Base-by-base conservation (phyloP, 345 rosid species). In the Erodium maritimum region DNA sequence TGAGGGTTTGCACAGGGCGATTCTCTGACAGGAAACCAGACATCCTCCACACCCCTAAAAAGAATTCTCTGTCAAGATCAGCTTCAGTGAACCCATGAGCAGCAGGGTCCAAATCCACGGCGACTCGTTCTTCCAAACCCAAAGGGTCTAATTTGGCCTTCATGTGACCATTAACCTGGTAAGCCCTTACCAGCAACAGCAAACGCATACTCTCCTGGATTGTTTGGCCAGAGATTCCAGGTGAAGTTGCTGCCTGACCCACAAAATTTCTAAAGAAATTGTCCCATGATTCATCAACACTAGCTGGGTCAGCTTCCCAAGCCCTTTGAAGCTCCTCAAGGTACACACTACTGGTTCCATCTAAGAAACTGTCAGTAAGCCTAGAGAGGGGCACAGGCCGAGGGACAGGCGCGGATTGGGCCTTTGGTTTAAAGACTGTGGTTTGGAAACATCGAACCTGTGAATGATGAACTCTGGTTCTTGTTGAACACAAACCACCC, bases 161-260 rank as follows among this genome's bases (percentile, higher is more conserved):
- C 75, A 71, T 71, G 65, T 71, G 75, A 52, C 75, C 75, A 63
- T 63, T 71, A 60, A 67, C 75, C 68, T 71, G 75, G 56, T 71
- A 71, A 54, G 75, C 75, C 55, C 75, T 71, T 29, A 71, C 65
- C 14, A 29, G 37, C 37, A 29, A 29, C 2, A 29, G 37, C 4
- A 29, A 29, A 29, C 37, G 37, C 37, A 29, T 29, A 29, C 37
- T 29, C 37, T 29, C 37, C 9, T 29, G 37, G 9, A 29, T 29
- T 5, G 37, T 29, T 29, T 29, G 37, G 37, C 37, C 37, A 5
- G 37, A 29, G 37, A 29, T 29, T 29, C 37, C 37, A 29, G 37
- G 37, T 5, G 37, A 29, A 5, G 37, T 29, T 6, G 37, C 37
- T 1, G 37, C 37, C 37, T 29, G 37, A 11, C 37, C 37, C 37